phyloP scores from a whole-genome alignment of 805 yeast species.

The Candida bentonensis region DNA sequence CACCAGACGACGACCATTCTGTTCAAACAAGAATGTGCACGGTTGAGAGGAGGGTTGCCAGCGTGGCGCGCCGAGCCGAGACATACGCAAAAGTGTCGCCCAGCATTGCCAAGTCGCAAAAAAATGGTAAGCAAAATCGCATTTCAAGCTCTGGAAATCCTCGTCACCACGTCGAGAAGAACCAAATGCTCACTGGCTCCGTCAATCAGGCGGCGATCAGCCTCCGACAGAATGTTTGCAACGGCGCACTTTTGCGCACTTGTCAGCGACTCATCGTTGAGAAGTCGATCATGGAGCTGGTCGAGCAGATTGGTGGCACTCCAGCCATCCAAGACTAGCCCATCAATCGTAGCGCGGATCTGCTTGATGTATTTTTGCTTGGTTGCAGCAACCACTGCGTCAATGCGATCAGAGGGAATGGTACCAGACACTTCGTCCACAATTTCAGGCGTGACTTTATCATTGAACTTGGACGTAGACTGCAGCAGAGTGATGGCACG shows the following conservation, averaged over 20 bases:
- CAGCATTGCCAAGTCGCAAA: no score
- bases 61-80: no score
- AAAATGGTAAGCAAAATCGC: no score
- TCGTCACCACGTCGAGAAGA: constrained; percentile 46
- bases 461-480: constrained; percentile 45
- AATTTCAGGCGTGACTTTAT: constrained; percentile 28
- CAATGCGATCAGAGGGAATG: constrained; percentile 38
- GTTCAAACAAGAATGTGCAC: no score
- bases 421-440: constrained; percentile 68
- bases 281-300: constrained; percentile 57
- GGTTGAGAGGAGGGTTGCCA: no score
- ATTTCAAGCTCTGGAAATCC: no score
- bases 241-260: constrained; percentile 49
- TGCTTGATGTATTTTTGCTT: constrained; percentile 31
- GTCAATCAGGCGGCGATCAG: constrained; percentile 60
- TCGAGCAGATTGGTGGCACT: constrained; percentile 57
- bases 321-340: constrained; percentile 48
- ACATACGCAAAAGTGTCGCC: no score
- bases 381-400: constrained; percentile 26
- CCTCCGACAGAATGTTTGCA: constrained; percentile 51
- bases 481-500: constrained; percentile 85
- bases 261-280: constrained; percentile 37
- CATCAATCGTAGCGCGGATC: constrained; percentile 14
- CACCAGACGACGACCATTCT: no score
- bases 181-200: constrained; percentile 89